Evolutionary conservation across 805 yeast species (phyloP), one percentile per base, ranked within the genome.

Genomic region (Saccharomyces kudriavzevii): DNA sequence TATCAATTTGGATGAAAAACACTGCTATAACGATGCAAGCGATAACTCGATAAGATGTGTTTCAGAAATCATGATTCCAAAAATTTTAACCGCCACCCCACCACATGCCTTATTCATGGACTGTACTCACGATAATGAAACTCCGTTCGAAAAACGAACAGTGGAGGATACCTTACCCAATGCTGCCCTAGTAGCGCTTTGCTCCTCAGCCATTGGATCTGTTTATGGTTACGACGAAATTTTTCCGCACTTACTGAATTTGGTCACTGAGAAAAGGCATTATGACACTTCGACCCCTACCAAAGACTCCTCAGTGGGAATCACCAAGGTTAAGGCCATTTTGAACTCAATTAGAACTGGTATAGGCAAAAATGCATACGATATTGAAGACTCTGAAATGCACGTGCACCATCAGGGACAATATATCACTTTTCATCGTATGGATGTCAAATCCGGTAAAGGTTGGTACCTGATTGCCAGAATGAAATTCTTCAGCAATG

Each of bases 71-170:
- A 82, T 82, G 55, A 77, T 87, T 49, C 92, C 95, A 1, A 77
- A 77, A 58, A 74, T 81, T 9, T 75, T 92, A 48, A 75, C 83
- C 1, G 76, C 85, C 3, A 80, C 84, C 47, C 82, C 84, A n/a
- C 95, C 96, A 3, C 97, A 90, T 71, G 97, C 98, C 0, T 74
- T 94, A 61, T 86, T 92, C 61, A 92, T 94, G 97, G 98, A 94
- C 66, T 92, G 97, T 64, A 91, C 98, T 1, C 99, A 92, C 68
- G 99, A 92, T 69, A 92, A 92, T 65, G 94, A 90, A 70, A 85
- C 83, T 22, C 96, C 97, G 1, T 79, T 77, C 46, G 95, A 92
- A 61, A 89, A 87, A 70, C 81, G 98, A 66, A 90, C 97, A 0
- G 85, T 89, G 1, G 97, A 91, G 65, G 99, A 92, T 64, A 91